Evolutionary conservation across 2,329 filamentous ascomycete genomes (phyloP).

Genomic region (Trichoderma gracile): DNA sequence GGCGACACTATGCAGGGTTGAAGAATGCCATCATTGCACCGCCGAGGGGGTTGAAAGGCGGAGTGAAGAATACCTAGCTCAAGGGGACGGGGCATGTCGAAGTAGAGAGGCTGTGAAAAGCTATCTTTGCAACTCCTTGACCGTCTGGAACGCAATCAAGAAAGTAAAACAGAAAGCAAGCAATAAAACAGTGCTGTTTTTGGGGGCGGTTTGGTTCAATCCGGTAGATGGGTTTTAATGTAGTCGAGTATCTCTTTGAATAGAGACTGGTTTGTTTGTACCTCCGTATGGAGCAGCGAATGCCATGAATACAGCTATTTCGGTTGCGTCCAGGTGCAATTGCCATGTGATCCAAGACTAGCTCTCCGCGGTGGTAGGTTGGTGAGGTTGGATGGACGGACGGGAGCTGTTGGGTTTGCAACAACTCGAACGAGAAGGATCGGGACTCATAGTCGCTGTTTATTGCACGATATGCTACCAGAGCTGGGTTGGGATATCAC

Average conservation of each 20-base stretch:
- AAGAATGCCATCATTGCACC: background rate
- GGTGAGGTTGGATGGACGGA: background rate
- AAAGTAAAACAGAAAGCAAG: slow-evolving; percentile 22
- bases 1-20: slow-evolving; percentile 2
- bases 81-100: background rate
- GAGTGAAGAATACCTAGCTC: background rate
- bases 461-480: background rate
- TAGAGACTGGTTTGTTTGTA: too few species aligned
- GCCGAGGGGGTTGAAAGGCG: background rate
- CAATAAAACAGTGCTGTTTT: slow-evolving; percentile 8
- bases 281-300: too few species aligned
- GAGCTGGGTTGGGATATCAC: background rate
- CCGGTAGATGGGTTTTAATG: too few species aligned
- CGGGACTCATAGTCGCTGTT: background rate
- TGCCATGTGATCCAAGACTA: slow-evolving; percentile 2
- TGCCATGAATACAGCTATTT: background rate
- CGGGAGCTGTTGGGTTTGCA: background rate
- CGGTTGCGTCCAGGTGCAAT: background rate
- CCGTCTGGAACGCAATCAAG: background rate
- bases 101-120: background rate
- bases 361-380: background rate
- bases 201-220: background rate
- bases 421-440: background rate
- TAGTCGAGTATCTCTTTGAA: too few species aligned
- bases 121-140: background rate